Evolutionary conservation across 331 rosid species (phyloP).

Genomic region (Spiraea crenata): DNA sequence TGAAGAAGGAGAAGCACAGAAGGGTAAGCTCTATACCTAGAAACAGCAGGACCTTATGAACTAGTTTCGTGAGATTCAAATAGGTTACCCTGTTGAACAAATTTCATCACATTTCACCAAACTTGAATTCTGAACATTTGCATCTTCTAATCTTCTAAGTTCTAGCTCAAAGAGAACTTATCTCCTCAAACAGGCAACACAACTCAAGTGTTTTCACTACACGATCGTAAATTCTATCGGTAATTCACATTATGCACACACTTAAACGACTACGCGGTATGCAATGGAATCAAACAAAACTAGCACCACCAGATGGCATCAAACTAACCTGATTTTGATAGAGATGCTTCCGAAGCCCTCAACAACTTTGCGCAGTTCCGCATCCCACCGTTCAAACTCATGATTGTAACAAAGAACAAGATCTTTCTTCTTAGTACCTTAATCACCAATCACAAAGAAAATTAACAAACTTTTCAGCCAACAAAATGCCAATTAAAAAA

Average conservation of each 20-base stretch:
- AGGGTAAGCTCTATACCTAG: not conserved
- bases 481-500: not conserved
- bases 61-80: not conserved
- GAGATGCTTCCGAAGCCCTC: slow-evolving; percentile 21
- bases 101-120: too few relatives aligned
- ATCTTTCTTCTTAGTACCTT: slow-evolving; percentile 4
- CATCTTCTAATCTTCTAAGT: not conserved
- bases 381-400: slow-evolving; percentile 24
- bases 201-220: not conserved
- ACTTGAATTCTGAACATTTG: not conserved
- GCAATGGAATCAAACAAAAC: not conserved
- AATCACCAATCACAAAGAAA: not conserved
- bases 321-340: slow-evolving; percentile 28
- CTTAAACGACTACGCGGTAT: not conserved
- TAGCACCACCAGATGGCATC: not conserved
- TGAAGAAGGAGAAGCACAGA: not conserved
- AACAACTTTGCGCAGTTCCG: slow-evolving; percentile 29
- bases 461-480: not conserved
- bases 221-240: not conserved
- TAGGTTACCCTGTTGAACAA: not conserved
- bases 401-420: not conserved
- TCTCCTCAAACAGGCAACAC: not conserved
- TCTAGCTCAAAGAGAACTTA: not conserved
- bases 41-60: not conserved
- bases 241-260: not conserved